These are phyloP conservation scores for Chalciporus sp. DNA, from an alignment of 1,284 basidiomycete genomes.

Conservation along the genomic window DNA sequence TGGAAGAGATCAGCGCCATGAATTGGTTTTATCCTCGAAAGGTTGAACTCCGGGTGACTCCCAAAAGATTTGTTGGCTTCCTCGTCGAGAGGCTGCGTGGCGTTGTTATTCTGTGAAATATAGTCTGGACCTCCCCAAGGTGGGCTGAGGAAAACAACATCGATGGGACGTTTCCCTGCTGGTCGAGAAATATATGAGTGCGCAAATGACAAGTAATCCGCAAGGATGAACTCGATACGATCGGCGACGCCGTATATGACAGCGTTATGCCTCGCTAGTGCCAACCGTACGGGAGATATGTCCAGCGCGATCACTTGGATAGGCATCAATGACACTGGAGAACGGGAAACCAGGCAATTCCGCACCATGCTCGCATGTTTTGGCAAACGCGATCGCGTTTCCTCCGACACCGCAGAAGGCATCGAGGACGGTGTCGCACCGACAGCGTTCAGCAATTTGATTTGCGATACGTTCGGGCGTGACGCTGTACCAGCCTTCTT, in stretches of 20 bases:
- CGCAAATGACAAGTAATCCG: conserved; percentile 84
- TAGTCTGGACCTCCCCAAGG: conserved; percentile 91
- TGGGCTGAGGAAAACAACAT: conserved; percentile 90
- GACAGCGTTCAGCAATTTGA: conserved; percentile 91
- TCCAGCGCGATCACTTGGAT: conserved; percentile 88
- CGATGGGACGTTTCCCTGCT: conserved; percentile 52
- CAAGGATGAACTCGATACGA: conserved; percentile 91
- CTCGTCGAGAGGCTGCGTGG: conserved; percentile 14
- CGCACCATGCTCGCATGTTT: conserved; percentile 88
- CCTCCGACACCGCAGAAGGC: conserved; percentile 98
- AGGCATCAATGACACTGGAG: not conserved
- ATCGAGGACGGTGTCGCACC: conserved; percentile 84
- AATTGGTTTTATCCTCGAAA: conserved; percentile 77
- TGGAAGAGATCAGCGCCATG: conserved; percentile 81
- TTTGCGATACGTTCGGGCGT: conserved; percentile 92
- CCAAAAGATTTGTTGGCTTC: conserved; percentile 14
- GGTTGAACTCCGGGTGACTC: conserved; percentile 61
- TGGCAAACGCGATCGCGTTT: conserved; percentile 96
- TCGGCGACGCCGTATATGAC: conserved; percentile 91
- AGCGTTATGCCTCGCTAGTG: conserved; percentile 91
- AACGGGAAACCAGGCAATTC: not conserved
- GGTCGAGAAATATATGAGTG: conserved; percentile 50
- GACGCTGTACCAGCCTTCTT: conserved; percentile 96
- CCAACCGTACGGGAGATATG: conserved; percentile 79
- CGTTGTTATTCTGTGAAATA: conserved; percentile 41